These are phyloP conservation scores for Lactifluus volemus DNA, from an alignment of 768 basidiomycete species.

Conservation along the genomic window DNA sequence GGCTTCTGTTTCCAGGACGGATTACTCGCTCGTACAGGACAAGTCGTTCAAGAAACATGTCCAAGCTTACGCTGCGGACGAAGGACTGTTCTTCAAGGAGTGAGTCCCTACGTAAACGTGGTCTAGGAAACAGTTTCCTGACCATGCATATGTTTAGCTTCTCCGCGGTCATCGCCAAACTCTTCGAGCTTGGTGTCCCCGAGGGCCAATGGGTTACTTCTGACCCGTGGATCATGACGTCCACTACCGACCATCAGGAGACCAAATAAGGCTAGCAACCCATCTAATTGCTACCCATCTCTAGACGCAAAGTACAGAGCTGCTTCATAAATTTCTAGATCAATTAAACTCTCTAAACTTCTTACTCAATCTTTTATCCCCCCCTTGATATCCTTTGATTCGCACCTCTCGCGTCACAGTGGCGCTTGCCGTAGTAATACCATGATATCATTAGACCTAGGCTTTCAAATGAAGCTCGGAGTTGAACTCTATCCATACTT, in stretches of 20 bases:
- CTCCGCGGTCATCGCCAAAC: slow-evolving; percentile 61
- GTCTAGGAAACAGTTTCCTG: slow-evolving; percentile 1
- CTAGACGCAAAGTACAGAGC: background rate
- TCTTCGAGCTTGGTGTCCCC: slow-evolving; percentile 94
- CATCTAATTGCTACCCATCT: background rate
- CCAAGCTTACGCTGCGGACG: slow-evolving; percentile 78
- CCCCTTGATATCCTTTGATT: background rate
- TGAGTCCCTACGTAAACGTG: slow-evolving; percentile 33
- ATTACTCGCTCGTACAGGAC: slow-evolving; percentile 83
- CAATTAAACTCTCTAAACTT: background rate
- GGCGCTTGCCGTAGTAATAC: background rate
- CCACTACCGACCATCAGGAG: slow-evolving; percentile 32
- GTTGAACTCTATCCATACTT: background rate
- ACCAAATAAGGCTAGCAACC: background rate
- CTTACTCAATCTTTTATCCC: background rate
- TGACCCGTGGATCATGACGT: slow-evolving; percentile 72
- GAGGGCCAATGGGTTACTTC: slow-evolving; percentile 58
- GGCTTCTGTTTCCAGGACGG: slow-evolving; percentile 42
- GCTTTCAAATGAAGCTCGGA: background rate
- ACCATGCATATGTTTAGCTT: slow-evolving; percentile 45
- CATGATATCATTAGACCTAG: background rate
- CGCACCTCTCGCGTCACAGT: background rate
- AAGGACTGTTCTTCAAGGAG: slow-evolving; percentile 91
- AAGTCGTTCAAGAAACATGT: slow-evolving; percentile 88
- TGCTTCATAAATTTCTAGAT: background rate